Base-by-base conservation (phyloP, 768 basidiomycete genomes). In the Mycena alexandri region DNA sequence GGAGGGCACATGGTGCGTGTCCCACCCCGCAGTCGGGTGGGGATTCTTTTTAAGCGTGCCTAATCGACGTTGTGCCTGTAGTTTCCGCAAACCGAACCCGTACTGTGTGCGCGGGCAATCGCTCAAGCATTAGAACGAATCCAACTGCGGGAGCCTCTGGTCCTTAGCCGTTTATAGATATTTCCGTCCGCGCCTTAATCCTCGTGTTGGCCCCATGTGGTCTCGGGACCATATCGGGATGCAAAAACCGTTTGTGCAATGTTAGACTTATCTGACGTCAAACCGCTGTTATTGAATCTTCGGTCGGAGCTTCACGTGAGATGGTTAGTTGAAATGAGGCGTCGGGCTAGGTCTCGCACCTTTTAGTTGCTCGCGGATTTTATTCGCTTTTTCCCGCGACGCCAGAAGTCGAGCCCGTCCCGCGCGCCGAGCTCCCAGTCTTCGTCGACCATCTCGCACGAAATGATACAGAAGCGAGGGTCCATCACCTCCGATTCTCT, bases 1-100 rank as follows among this genome's bases (percentile, higher is more conserved):
- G 70, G 72, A 19, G 72, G 72, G 4, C 70, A 71, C 54, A 69
- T 71, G 70, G 72, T 71, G 54, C 47, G 29, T 29, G 29, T 29
- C 29, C 29, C 29, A 3, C 29, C 29, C n/a, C n/a, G n/a, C n/a
- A n/a, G n/a, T n/a, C n/a, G n/a, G 6, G 29, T 29, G 29, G 29
- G 29, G 6, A 29, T 29, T 29, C 29, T 29, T 29, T 29, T 29
- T 42, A 16, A 29, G 9, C 29, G 3, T 6, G 34, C 33, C 21
- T 22, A 10, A 48, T 9, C 13, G 4, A 2, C 21, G 11, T 24
- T 6, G 17, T 24, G 47, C n/a, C 7, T 7, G 6, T 24, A 24
- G 47, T 48, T 21, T 25, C 22, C 47, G 8, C n/a, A 48, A 21
- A 22, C 21, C 22, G 47, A 48, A 14, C 47, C 47, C 24, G 22